Base-by-base conservation (phyloP, 2,329 filamentous ascomycete genomes). In the Neonectria magnoliae region DNA sequence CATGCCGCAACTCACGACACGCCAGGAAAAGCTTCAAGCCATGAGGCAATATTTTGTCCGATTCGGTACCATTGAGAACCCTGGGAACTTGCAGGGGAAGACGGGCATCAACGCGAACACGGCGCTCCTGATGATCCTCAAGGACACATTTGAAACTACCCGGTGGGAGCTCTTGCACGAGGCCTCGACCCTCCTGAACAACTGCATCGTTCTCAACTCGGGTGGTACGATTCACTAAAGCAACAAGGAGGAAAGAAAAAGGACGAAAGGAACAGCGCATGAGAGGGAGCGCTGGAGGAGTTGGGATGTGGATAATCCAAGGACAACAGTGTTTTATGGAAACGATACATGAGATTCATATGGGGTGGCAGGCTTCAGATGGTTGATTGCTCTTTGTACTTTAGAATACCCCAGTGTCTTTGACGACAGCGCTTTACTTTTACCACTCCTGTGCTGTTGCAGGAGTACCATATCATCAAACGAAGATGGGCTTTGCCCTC, bases 91-190 rank as follows among this genome's bases (percentile, higher is more conserved):
- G 25, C 90, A 91, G 71, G 81, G 83, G 27, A 87, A 93, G 78
- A 86, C 84, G 42, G 92, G 93, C 25, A 88, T 97, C 68, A 98
- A 98, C 76, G 87, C 88, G 18, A 97, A 93, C 77, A 87, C 93
- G 52, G 92, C 94, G 0, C 78, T 98, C 76, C 80, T 98, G 69
- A 86, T 96, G 80, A 87, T 97, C 36, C 85, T 99, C 64, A 90
- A 91, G 66, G 91, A 93, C 61, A 91, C 91, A 44, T 98, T 98
- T 76, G 84, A 87, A 69, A 90, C 90, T 73, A 94, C 94, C 33
- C 86, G 94, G 53, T 98, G 95, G 95, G 94, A 98, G 82, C 81
- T 98, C 59, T 82, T 98, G 67, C 91, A 96, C 62, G 96, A 98
- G 79, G 95, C 93, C 38, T 91, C 92, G 33, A 91, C 88, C 22